Evolutionary conservation across 768 basidiomycete species (phyloP), one percentile per base, ranked within the genome.

Genomic region (Tricholoma flavovirens): DNA sequence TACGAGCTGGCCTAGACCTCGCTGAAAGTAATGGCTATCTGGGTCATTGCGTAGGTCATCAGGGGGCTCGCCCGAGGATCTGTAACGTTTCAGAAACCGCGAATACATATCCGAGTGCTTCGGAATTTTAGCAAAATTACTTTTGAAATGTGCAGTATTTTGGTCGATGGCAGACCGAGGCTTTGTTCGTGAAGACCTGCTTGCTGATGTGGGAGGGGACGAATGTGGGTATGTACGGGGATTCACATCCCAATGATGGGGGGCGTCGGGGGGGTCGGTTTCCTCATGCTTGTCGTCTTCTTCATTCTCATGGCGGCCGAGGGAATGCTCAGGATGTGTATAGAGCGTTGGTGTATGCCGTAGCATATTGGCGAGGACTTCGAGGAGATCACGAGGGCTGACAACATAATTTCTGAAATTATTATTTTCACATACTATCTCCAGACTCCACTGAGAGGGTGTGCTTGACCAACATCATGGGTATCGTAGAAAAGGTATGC

Each of bases 401-500:
- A 56, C 59, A 15, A 19, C 24, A 14, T 14, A 33, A 30, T 56
- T 56, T 54, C 30, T 22, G 24, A 22, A 51, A 35, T 24, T 35
- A 26, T 35, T 35, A 51, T 35, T 51, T 35, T 40, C 22, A n/a
- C n/a, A n/a, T n/a, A n/a, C n/a, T n/a, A n/a, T n/a, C n/a, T n/a
- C n/a, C n/a, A n/a, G n/a, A n/a, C n/a, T 29, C 29, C 29, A 8
- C 29, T 29, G 4, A 29, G 29, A n/a, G n/a, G 29, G 29, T 29
- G 30, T 8, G 10, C 19, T 42, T 17, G 19, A 17, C 40, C 40
- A 42, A 0, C 22, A 83, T 60, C 66, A 97, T 98, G 95, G 95
- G 94, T 65, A 83, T 97, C 66, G 79, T 93, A 64, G 95, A 98
- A 74, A 98, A 98, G 85, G 92, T 69, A n/a, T 17, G 35, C 24